Conservation (phyloP, 202 grass and related monocot species). For the Musa balbisiana region DNA sequence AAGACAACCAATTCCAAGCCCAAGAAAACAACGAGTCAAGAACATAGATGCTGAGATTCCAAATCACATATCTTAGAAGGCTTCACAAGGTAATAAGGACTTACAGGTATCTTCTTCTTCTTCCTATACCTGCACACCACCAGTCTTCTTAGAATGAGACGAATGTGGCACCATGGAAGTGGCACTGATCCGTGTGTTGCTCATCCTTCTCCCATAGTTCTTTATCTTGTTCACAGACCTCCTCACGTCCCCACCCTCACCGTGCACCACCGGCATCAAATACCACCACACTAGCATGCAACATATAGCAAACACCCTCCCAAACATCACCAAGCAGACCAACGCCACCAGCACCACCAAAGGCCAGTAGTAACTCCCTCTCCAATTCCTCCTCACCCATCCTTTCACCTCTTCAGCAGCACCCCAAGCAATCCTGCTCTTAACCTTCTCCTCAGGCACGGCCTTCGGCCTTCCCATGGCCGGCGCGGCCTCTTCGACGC, state of each 20-base stretch:
- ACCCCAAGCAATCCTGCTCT: background rate
- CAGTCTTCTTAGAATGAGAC: background rate
- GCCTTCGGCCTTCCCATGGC: background rate
- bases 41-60: no score
- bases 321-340: slow-evolving; percentile 12
- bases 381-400: background rate
- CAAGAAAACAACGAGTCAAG: no score
- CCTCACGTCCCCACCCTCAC: background rate
- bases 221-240: slow-evolving; percentile 1
- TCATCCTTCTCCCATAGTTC: background rate
- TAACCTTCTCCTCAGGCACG: background rate
- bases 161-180: background rate
- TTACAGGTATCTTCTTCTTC: no score
- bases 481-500: background rate
- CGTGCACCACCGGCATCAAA: slow-evolving; percentile 6
- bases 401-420: background rate
- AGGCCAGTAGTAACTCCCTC: slow-evolving; percentile 4
- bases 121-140: background rate
- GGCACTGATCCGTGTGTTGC: background rate
- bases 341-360: slow-evolving; percentile 9
- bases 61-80: no score
- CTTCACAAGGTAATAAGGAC: no score
- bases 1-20: no score
- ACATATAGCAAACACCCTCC: slow-evolving; percentile 27
- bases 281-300: slow-evolving; percentile 25